Evolutionary conservation across 208 protist species (phyloP).

Genomic region (Crithidia thermophila): DNA sequence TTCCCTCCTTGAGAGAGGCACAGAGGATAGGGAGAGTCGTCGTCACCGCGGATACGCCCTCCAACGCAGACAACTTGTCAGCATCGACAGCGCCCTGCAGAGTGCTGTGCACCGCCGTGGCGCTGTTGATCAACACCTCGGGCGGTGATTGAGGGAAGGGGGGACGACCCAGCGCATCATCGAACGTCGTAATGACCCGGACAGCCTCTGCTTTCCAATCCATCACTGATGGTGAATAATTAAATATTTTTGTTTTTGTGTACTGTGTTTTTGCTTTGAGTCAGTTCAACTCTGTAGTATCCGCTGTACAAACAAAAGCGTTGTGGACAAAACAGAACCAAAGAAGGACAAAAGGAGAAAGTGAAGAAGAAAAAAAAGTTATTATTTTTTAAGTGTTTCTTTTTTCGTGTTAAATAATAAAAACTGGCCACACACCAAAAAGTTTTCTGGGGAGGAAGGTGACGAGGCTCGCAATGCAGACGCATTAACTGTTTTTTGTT

Average conservation of each 20-base stretch:
- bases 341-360: neutral
- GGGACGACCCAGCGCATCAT: slow-evolving; percentile 54
- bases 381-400: neutral
- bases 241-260: neutral
- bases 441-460: no score
- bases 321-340: no score
- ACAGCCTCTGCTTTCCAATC: slow-evolving; percentile 18
- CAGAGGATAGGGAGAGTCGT: slow-evolving; percentile 78
- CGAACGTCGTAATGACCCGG: slow-evolving; percentile 37
- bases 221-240: slow-evolving; percentile 1
- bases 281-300: neutral
- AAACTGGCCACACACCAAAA: neutral
- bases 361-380: slow-evolving; percentile 7
- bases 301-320: neutral
- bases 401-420: neutral
- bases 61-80: slow-evolving; percentile 30
- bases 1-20: slow-evolving; percentile 64
- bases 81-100: slow-evolving; percentile 18
- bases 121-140: slow-evolving; percentile 27
- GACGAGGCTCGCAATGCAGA: no score
- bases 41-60: slow-evolving; percentile 38
- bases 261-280: neutral
- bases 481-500: no score
- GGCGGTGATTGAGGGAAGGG: slow-evolving; percentile 55
- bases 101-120: slow-evolving; percentile 15